Evolutionary conservation across 768 basidiomycete genomes (phyloP), one percentile per base, ranked within the genome.

Genomic region (Pisolithus orientalis): DNA sequence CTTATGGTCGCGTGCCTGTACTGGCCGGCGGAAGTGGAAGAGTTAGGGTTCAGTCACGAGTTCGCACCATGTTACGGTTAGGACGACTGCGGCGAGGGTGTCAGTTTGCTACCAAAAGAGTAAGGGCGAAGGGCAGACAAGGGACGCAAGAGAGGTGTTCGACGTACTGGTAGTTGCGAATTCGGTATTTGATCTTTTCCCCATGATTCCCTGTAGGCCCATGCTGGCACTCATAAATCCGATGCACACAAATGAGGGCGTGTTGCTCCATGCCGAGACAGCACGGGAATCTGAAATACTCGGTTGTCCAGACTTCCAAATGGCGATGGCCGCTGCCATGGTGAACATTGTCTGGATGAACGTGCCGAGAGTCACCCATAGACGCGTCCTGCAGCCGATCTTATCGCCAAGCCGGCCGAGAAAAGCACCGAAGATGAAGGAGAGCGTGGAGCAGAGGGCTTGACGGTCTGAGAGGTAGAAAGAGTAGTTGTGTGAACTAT

Each of bases 31-130:
- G 44, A 79, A 51, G 25, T 74, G 61, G 75, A 93, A 86, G 21
- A 94, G 78, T 44, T 79, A 69, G 0, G 90, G 90, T 65, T 91
- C 89, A 47, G 84, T 83, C 77, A 88, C 78, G 45, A 94, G 79
- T 60, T 94, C 91, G 58, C 90, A 89, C 90, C 90, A 94, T 52
- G 91, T 79, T 16, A 87, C 89, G 14, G 91, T 94, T 9, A 94
- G 74, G 42, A 92, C 88, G 57, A 91, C 88, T 83, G 64, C 21
- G 16, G 10, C 32, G 13, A n/a, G 28, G 9, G 42, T 8, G 53
- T 60, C 9, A 50, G 44, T 14, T 13, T 21, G 17, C 21, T 21
- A 21, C 21, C 21, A 21, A 21, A 21, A 21, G 21, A 21, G 2
- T 21, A 2, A 21, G 21, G 21, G 2, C 21, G 21, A 21, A 21